Evolutionary conservation across 495 filamentous ascomycete species (phyloP).

Genomic region (Pseudevernia furfuracea): DNA sequence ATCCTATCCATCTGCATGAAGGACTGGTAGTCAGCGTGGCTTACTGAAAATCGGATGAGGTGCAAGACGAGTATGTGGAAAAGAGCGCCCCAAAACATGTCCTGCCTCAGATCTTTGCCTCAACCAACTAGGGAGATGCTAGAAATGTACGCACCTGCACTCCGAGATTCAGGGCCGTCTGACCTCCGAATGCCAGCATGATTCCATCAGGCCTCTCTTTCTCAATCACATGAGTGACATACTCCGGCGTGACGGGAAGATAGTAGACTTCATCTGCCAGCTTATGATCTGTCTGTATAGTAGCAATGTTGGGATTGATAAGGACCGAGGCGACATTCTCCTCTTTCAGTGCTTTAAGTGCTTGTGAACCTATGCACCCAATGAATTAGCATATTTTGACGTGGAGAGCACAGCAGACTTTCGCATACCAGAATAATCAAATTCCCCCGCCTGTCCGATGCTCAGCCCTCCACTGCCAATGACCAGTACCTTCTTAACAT

Average conservation of each 20-base stretch:
- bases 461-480: constrained; percentile 89
- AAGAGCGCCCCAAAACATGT: neutral
- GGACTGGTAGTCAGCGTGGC: neutral
- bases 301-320: constrained; percentile 98
- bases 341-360: constrained; percentile 94
- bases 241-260: constrained; percentile 92
- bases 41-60: neutral
- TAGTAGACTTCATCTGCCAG: constrained; percentile 98
- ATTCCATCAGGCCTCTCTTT: constrained; percentile 91
- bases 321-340: constrained; percentile 89
- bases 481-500: constrained; percentile 94
- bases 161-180: constrained; percentile 92
- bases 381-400: neutral
- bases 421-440: constrained; percentile 84
- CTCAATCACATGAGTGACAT: constrained; percentile 93
- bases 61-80: neutral
- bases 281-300: constrained; percentile 96
- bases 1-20: constrained; percentile 69
- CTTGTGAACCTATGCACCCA: constrained; percentile 65
- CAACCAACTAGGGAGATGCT: neutral
- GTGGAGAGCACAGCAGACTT: neutral
- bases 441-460: constrained; percentile 94
- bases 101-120: neutral
- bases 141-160: constrained; percentile 45
- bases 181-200: constrained; percentile 91